phyloP scores from a whole-genome alignment of 768 basidiomycete genomes.

The Leccinum uliginosum region DNA sequence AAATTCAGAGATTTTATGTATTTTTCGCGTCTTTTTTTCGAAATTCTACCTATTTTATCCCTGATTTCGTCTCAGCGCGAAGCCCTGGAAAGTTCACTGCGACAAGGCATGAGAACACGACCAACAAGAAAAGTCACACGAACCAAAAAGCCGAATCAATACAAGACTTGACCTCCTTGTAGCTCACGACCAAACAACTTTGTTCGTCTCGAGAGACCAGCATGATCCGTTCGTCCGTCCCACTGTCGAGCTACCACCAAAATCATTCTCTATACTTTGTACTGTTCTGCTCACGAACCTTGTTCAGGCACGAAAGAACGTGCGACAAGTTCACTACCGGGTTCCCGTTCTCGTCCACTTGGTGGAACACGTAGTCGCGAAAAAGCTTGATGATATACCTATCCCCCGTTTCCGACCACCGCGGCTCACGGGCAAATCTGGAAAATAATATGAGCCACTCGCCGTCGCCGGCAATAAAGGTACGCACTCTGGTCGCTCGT shows the following conservation, averaged over 20 bases:
- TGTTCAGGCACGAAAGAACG: slow-evolving; percentile 90
- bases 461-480: neutral
- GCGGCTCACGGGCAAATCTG: slow-evolving; percentile 90
- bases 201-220: slow-evolving; percentile 93
- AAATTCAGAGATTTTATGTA: slow-evolving; percentile 30
- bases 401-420: slow-evolving; percentile 99
- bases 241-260: slow-evolving; percentile 73
- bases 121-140: slow-evolving; percentile 18
- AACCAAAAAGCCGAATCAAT: slow-evolving; percentile 82
- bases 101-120: neutral
- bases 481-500: slow-evolving; percentile 95
- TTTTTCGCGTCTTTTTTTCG: slow-evolving; percentile 58
- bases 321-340: slow-evolving; percentile 89
- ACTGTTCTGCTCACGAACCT: slow-evolving; percentile 45
- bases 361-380: slow-evolving; percentile 97
- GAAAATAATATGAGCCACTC: slow-evolving; percentile 2
- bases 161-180: slow-evolving; percentile 85
- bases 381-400: slow-evolving; percentile 97
- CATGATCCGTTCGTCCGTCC: slow-evolving; percentile 93
- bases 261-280: neutral
- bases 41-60: slow-evolving; percentile 63
- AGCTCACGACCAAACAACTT: slow-evolving; percentile 90
- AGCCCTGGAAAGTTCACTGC: slow-evolving; percentile 44
- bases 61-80: slow-evolving; percentile 18
- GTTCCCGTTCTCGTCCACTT: slow-evolving; percentile 85